Conservation (phyloP, 768 basidiomycete species). For the Tulasnella sp. region DNA sequence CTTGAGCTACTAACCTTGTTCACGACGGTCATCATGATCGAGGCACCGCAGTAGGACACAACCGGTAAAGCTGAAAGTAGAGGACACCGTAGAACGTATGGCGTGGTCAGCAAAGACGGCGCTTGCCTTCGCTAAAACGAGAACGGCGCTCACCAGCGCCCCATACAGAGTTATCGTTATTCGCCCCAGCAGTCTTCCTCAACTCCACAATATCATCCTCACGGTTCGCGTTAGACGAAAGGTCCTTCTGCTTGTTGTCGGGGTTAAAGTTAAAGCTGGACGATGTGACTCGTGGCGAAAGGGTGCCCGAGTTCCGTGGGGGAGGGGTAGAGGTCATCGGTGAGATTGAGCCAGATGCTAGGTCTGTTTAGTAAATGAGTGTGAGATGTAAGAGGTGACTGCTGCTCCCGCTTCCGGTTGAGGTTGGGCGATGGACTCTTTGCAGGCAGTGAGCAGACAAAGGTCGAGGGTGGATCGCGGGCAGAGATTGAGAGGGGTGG, state of each 20-base stretch:
- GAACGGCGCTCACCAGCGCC: slow-evolving; percentile 4
- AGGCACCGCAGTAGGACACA: slow-evolving; percentile 83
- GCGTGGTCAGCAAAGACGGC: not conserved
- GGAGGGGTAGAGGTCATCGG: not conserved
- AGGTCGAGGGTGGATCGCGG: not conserved
- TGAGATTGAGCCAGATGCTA: not conserved
- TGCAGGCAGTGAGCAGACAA: not conserved
- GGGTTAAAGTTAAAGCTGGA: not conserved
- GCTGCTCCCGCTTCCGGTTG: not conserved
- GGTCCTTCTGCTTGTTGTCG: slow-evolving; percentile 20
- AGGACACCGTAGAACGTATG: not conserved
- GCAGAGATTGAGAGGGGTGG: not conserved
- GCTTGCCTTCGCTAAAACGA: not conserved
- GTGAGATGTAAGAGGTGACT: not conserved
- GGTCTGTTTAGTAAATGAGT: slow-evolving; percentile 3
- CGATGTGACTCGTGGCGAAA: slow-evolving; percentile 17
- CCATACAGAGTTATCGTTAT: not conserved
- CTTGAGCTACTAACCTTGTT: slow-evolving; percentile 67
- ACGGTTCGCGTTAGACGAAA: not conserved
- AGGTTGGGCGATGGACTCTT: not conserved
- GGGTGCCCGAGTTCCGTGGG: slow-evolving; percentile 5
- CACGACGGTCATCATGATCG: slow-evolving; percentile 94
- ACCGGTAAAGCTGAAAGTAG: slow-evolving; percentile 66
- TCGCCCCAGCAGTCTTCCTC: slow-evolving; percentile 45
- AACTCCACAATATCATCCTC: slow-evolving; percentile 52